phyloP scores from a whole-genome alignment of 75 land plant species.

The Isoetes taiwanensis region DNA sequence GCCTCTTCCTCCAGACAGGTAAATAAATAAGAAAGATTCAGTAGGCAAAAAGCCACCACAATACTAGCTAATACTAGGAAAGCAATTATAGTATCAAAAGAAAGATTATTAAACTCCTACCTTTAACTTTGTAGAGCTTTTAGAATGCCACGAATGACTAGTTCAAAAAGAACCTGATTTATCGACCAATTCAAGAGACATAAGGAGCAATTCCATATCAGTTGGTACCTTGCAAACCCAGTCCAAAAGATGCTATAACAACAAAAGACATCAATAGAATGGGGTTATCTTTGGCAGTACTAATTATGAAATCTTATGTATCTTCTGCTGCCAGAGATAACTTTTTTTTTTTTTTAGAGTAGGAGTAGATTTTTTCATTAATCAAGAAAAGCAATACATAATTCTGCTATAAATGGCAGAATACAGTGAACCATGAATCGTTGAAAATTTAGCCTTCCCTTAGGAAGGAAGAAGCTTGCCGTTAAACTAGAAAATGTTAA shows the following conservation, averaged over 20 bases:
- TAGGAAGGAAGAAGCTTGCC: too few species aligned
- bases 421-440: too few species aligned
- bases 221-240: background rate
- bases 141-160: slow-evolving; percentile 19
- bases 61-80: background rate
- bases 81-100: background rate
- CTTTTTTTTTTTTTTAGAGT: too few species aligned
- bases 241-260: background rate
- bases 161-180: slow-evolving; percentile 50
- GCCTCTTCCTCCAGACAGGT: slow-evolving; percentile 8
- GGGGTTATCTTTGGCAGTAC: background rate
- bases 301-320: slow-evolving; percentile 4
- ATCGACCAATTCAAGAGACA: slow-evolving; percentile 3
- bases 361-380: too few species aligned
- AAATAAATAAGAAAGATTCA: background rate
- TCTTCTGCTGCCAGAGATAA: slow-evolving; percentile 79
- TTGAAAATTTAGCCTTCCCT: too few species aligned
- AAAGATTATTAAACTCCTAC: background rate
- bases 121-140: slow-evolving; percentile 18
- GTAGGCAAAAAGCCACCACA: background rate
- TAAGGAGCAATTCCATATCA: background rate
- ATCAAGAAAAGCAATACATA: too few species aligned
- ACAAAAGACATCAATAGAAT: background rate
- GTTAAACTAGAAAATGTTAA: too few species aligned
- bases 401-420: too few species aligned